Base-by-base conservation (phyloP, 164 flowering plant genomes). In the Vitis riparia region DNA sequence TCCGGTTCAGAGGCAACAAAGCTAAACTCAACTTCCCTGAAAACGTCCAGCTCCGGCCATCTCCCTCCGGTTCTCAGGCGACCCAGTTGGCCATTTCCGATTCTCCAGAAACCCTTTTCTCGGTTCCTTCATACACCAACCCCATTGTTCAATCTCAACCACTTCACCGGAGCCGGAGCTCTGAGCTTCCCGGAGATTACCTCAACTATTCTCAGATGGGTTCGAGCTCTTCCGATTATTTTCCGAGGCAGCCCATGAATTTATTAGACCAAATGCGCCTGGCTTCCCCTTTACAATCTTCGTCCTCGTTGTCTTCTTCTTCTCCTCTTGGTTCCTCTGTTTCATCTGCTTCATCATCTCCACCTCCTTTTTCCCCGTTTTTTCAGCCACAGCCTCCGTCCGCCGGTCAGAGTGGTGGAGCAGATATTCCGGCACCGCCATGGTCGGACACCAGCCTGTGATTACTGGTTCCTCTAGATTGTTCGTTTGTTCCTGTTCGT, bases 21-120 rank as follows among this genome's bases (percentile, higher is more conserved):
- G 89, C 89, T 16, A 86, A 86, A 19, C 89, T 84, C 68, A 84
- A 86, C 70, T 86, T 86, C 73, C 89, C 89, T 0, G 89, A 86
- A 19, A 82, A 84, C 53, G 89, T 84, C 63, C 59, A 30, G 12
- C 82, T 84, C 57, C 50, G 70, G 3, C 71, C 72, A 52, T 63
- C 83, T 4, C 8, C 63, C 10, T 16, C 59, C 5, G 15, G 9
- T 48, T 48, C 82, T 19, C 30, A 58, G 50, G 52, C 70, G 15
- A 70, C 78, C 72, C 68, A 68, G 16, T 51, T 63, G 53, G 12
- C 67, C 44, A 61, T 66, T 67, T 61, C 78, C 7, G 58, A n/a
- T 59, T n/a, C 72, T 69, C 64, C 66, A 0, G 51, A 47, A 11
- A 61, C 68, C 75, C 69, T 73, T 73, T 63, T 56, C 32, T 48